A percentile compares a stretch with the other conserved stretches of the same genome.
phyloP scores from a whole-genome alignment of 1,139 yeast species.

The Starmera stellimalicola region DNA sequence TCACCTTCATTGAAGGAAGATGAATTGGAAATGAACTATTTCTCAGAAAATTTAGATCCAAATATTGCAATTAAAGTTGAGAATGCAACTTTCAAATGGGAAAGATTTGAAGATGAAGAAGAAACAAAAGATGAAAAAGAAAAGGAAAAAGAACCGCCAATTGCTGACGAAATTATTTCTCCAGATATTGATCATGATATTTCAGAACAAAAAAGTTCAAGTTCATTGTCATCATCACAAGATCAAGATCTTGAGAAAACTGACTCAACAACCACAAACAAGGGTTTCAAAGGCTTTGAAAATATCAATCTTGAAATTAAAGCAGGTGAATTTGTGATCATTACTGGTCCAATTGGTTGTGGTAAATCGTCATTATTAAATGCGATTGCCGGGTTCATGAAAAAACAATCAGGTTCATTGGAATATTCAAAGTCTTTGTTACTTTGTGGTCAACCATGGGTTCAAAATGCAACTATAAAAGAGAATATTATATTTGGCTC shows the following conservation, averaged over 20 bases:
- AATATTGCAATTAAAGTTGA: constrained; percentile 36
- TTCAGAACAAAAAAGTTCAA: constrained; percentile 3
- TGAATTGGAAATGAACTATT: constrained; percentile 16
- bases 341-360: constrained; percentile 41
- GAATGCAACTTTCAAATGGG: constrained; percentile 65
- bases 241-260: constrained; percentile 6
- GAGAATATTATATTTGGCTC: constrained; percentile 63
- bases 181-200: not conserved
- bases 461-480: constrained; percentile 65
- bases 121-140: constrained; percentile 14
- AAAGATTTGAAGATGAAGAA: constrained; percentile 31
- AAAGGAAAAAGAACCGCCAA: constrained; percentile 12
- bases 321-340: constrained; percentile 35
- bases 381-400: constrained; percentile 44
- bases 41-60: constrained; percentile 24
- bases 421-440: constrained; percentile 30
- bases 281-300: constrained; percentile 31
- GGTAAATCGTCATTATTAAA: constrained; percentile 39
- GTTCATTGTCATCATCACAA: not conserved
- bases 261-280: constrained; percentile 1
- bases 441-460: constrained; percentile 57
- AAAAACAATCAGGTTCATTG: constrained; percentile 30
- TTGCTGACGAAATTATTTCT: not conserved
- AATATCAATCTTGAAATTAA: constrained; percentile 27
- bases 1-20: constrained; percentile 27